A percentile compares a stretch with the other conserved stretches of the same genome.
Conservation (phyloP, 805 yeast species). For the Candida mattraensis region DNA sequence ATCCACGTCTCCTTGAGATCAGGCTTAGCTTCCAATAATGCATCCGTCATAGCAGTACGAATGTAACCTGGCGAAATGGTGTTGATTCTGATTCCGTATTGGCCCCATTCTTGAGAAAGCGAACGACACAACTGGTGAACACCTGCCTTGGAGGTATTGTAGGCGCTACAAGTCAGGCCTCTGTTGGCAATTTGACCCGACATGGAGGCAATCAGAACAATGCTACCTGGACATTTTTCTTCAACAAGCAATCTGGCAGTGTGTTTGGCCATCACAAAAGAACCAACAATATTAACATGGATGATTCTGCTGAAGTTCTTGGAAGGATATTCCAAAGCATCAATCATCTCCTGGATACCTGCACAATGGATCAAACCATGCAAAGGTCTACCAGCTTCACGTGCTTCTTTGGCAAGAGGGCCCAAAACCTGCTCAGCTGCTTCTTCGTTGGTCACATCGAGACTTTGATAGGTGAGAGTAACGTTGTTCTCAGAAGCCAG, state of each 20-base stretch:
- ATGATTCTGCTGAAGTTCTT: slow-evolving; percentile 9
- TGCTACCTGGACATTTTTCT: slow-evolving; percentile 35
- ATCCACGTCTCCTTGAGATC: slow-evolving; percentile 13
- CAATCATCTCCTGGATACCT: slow-evolving; percentile 15
- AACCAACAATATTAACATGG: slow-evolving; percentile 11
- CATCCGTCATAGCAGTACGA: slow-evolving; percentile 40
- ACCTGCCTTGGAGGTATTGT: slow-evolving; percentile 48
- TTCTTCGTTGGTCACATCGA: slow-evolving; percentile 18
- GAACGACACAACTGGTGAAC: slow-evolving; percentile 45
- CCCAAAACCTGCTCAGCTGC: slow-evolving; percentile 11
- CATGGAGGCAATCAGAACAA: slow-evolving; percentile 52
- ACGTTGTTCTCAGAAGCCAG: slow-evolving; percentile 13
- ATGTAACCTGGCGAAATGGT: slow-evolving; percentile 51
- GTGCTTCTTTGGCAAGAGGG: slow-evolving; percentile 10
- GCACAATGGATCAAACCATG: too few species aligned
- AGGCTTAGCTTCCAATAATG: slow-evolving; percentile 41
- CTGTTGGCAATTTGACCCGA: slow-evolving; percentile 51
- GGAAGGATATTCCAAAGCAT: slow-evolving; percentile 12
- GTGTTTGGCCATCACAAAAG: slow-evolving; percentile 14
- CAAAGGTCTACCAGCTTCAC: slow-evolving; percentile 11
- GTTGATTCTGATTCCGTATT: slow-evolving; percentile 51
- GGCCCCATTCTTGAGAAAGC: slow-evolving; percentile 45
- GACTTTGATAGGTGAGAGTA: slow-evolving; percentile 9
- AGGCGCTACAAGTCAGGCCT: slow-evolving; percentile 48
- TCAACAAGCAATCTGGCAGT: slow-evolving; percentile 9